Evolutionary conservation across 176 grass and related monocot genomes (phyloP).

Genomic region (Alopecurus myosuroides): DNA sequence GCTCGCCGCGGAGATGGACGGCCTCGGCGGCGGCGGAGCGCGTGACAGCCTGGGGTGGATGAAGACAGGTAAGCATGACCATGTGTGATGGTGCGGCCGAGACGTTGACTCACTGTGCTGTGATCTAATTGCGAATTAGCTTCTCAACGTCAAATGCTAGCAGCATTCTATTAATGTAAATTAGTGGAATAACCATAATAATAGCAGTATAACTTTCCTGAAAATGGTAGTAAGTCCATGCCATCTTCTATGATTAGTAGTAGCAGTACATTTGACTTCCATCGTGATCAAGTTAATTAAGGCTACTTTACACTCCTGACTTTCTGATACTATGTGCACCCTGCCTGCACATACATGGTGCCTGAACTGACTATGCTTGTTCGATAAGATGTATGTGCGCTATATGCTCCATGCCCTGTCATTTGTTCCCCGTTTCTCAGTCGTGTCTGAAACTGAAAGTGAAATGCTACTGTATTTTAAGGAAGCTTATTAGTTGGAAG

Average conservation of each 20-base stretch:
- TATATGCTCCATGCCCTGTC: neutral
- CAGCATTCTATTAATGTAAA: neutral
- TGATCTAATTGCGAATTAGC: neutral
- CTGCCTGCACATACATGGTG: neutral
- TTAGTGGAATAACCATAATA: neutral
- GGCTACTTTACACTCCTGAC: neutral
- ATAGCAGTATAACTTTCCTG: neutral
- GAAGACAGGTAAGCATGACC: slow-evolving; percentile 55
- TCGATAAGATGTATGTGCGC: neutral
- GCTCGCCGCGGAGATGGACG: slow-evolving; percentile 52
- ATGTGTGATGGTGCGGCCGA: neutral
- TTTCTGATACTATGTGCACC: neutral
- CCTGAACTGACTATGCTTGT: neutral
- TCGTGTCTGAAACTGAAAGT: slow-evolving; percentile 5
- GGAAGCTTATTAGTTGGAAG: slow-evolving; percentile 90
- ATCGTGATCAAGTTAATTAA: neutral
- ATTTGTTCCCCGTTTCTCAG: neutral
- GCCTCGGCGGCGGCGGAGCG: slow-evolving; percentile 44
- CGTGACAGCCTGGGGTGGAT: slow-evolving; percentile 66
- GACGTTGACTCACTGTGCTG: neutral
- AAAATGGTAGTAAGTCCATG: neutral
- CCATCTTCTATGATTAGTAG: neutral
- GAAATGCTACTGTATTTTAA: slow-evolving; percentile 33
- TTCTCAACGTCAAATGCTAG: neutral
- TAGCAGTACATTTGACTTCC: neutral